Conservation (phyloP, 352 stramenopile genomes). For the Aphanomyces stellatus region DNA sequence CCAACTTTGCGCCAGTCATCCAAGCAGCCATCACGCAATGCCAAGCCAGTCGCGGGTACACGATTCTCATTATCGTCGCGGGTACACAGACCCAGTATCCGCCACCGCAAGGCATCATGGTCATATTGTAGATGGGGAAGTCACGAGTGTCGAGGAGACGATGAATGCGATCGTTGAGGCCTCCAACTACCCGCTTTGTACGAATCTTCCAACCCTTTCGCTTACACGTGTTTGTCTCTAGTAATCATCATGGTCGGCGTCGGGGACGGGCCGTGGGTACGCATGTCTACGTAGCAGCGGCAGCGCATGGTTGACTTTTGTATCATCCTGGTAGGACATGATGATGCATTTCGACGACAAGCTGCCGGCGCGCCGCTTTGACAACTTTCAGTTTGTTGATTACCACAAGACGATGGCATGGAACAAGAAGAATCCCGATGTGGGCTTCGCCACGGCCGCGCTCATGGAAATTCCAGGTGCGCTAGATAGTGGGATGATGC, state of each 20-base stretch:
- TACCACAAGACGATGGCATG: constrained; percentile 42
- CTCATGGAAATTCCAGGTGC: constrained; percentile 57
- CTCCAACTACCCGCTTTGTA: constrained; percentile 59
- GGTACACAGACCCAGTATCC: constrained; percentile 18
- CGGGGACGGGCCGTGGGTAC: constrained; percentile 61
- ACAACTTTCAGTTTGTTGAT: constrained; percentile 41
- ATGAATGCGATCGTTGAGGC: constrained; percentile 54
- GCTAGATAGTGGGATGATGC: too few species aligned
- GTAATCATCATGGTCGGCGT: constrained; percentile 69
- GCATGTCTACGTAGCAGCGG: not conserved
- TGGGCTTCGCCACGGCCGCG: constrained; percentile 50
- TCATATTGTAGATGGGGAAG: constrained; percentile 33
- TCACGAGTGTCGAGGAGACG: constrained; percentile 47
- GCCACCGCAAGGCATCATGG: not conserved
- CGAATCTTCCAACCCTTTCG: constrained; percentile 15
- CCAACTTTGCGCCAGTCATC: constrained; percentile 40
- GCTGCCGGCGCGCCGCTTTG: constrained; percentile 45
- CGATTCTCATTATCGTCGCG: constrained; percentile 70
- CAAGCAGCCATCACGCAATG: constrained; percentile 45
- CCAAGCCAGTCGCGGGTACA: constrained; percentile 39
- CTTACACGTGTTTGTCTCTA: constrained; percentile 18
- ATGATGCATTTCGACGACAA: constrained; percentile 56
- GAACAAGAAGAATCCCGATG: constrained; percentile 38
- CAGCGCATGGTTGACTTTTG: too few species aligned
- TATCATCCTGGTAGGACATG: constrained; percentile 23